Evolutionary conservation across 1,284 basidiomycete species (phyloP).

Genomic region (Vanrija sp.): DNA sequence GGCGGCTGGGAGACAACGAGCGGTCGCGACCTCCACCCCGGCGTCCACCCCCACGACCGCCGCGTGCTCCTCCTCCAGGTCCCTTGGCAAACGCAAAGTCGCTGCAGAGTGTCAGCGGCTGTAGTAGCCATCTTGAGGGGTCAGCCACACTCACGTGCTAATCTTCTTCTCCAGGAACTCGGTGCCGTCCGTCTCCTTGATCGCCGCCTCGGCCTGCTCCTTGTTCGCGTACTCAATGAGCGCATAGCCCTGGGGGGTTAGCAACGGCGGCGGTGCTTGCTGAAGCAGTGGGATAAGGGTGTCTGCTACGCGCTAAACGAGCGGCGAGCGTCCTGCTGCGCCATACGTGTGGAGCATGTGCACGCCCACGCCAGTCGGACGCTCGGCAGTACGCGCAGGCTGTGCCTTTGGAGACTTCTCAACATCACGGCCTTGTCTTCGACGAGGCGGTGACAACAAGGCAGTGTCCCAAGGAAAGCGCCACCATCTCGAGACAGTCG

Average conservation of each 20-base stretch:
- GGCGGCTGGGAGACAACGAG: slow-evolving; percentile 32
- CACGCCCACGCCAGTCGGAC: too few species aligned
- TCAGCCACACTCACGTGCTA: slow-evolving; percentile 54
- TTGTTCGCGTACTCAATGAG: slow-evolving; percentile 93
- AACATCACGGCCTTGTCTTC: too few species aligned
- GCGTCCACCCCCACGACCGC: slow-evolving; percentile 11
- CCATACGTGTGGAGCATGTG: too few species aligned
- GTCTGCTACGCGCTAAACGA: too few species aligned
- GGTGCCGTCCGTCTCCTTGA: slow-evolving; percentile 73
- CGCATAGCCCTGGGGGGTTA: slow-evolving; percentile 72
- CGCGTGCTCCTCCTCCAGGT: slow-evolving; percentile 54
- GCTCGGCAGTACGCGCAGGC: too few species aligned
- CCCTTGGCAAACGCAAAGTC: slow-evolving; percentile 95
- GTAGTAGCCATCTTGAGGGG: not conserved
- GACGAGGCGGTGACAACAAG: too few species aligned
- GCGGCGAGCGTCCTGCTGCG: too few species aligned
- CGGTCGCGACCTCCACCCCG: slow-evolving; percentile 31
- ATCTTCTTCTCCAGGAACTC: slow-evolving; percentile 80
- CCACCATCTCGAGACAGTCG: too few species aligned
- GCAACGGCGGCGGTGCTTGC: not conserved
- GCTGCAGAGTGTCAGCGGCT: slow-evolving; percentile 41
- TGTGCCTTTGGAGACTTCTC: too few species aligned
- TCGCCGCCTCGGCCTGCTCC: slow-evolving; percentile 87
- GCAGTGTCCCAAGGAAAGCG: too few species aligned
- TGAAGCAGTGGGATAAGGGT: not conserved